Conservation (phyloP, 2,329 filamentous ascomycete genomes). For the Eurotiales sp. region DNA sequence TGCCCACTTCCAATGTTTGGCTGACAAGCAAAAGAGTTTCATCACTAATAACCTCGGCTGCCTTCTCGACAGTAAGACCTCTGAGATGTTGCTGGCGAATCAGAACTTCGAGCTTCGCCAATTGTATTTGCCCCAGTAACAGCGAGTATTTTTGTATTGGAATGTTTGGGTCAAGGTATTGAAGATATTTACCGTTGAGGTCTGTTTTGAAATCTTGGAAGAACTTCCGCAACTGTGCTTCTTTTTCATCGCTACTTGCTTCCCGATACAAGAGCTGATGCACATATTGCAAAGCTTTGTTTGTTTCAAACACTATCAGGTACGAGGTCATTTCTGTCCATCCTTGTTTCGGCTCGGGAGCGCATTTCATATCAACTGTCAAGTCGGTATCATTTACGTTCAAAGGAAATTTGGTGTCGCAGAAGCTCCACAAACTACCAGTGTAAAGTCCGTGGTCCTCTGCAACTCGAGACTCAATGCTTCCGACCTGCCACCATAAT, state of each 20-base stretch:
- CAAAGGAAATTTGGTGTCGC: slow-evolving; percentile 52
- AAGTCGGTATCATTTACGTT: slow-evolving; percentile 56
- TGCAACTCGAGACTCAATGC: slow-evolving; percentile 50
- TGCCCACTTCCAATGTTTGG: slow-evolving; percentile 28
- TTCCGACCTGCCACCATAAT: slow-evolving; percentile 54
- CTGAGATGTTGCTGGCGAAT: slow-evolving; percentile 26
- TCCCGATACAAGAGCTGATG: slow-evolving; percentile 35
- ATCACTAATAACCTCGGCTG: slow-evolving; percentile 21
- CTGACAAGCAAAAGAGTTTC: slow-evolving; percentile 33
- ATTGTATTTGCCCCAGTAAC: slow-evolving; percentile 23
- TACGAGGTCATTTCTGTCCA: slow-evolving; percentile 58
- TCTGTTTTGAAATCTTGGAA: slow-evolving; percentile 42
- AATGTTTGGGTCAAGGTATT: slow-evolving; percentile 50
- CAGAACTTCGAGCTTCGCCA: slow-evolving; percentile 34
- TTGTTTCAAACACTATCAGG: slow-evolving; percentile 50
- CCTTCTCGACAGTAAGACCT: slow-evolving; percentile 5
- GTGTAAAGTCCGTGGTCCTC: slow-evolving; percentile 56
- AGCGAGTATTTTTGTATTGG: slow-evolving; percentile 36
- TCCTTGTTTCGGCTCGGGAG: slow-evolving; percentile 46
- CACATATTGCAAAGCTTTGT: slow-evolving; percentile 46
- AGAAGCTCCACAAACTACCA: slow-evolving; percentile 45
- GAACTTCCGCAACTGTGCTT: slow-evolving; percentile 39
- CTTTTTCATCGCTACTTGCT: slow-evolving; percentile 22
- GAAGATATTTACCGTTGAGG: slow-evolving; percentile 48
- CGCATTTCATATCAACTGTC: slow-evolving; percentile 46